A percentile compares a stretch with the other conserved stretches of the same genome.
Conservation (phyloP, 768 basidiomycete species). For the Leccinum pellstonianum region DNA sequence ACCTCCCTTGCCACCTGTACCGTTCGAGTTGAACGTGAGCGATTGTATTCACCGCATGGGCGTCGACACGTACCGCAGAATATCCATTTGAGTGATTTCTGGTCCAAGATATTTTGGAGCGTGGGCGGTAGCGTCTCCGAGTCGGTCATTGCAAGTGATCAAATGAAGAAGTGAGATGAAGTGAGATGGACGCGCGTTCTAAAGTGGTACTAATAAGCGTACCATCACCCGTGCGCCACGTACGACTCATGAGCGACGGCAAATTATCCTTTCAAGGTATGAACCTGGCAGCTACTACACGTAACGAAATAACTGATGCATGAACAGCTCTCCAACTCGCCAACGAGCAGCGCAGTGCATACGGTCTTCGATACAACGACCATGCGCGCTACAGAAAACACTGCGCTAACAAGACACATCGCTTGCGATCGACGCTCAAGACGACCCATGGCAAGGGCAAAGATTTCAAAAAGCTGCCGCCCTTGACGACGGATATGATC, state of each 20-base stretch:
- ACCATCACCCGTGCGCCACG: constrained; percentile 5
- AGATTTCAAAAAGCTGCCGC: constrained; percentile 83
- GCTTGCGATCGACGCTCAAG: constrained; percentile 79
- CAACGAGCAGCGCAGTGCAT: constrained; percentile 87
- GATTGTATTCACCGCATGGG: constrained; percentile 12
- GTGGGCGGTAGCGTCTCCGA: constrained; percentile 68
- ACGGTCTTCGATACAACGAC: constrained; percentile 90
- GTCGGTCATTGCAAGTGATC: constrained; percentile 41
- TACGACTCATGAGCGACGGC: constrained; percentile 24
- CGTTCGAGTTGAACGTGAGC: constrained; percentile 9
- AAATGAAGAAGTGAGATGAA: neutral
- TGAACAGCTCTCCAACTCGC: constrained; percentile 74
- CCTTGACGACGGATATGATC: constrained; percentile 62
- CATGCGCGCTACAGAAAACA: constrained; percentile 90
- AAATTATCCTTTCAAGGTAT: constrained; percentile 42
- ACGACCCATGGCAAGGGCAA: constrained; percentile 86
- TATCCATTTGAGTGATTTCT: constrained; percentile 94
- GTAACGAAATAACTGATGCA: constrained; percentile 1
- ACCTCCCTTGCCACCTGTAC: constrained; percentile 93
- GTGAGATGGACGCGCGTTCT: constrained; percentile 23
- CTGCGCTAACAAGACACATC: constrained; percentile 87
- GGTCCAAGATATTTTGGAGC: constrained; percentile 93
- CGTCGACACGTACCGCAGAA: constrained; percentile 83
- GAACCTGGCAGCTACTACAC: constrained; percentile 11
- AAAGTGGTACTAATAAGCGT: constrained; percentile 14